A percentile compares a stretch with the other conserved stretches of the same genome.
Conservation (phyloP, 108 stramenopile species). For the Bacterosira constricta region DNA sequence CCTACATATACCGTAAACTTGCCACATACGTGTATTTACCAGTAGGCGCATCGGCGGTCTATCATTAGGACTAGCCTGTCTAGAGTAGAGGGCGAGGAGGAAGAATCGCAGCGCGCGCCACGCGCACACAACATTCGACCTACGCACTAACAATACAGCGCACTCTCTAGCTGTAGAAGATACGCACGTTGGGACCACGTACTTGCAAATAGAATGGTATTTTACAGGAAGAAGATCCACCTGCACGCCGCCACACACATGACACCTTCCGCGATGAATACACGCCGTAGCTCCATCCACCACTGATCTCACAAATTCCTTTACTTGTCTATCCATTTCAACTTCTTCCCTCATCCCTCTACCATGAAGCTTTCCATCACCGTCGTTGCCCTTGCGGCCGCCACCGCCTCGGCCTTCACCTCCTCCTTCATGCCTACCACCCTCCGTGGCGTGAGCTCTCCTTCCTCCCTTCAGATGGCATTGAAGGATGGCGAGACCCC, state of each 20-base stretch:
- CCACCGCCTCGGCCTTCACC: conserved; percentile 65
- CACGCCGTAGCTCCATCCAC: not conserved
- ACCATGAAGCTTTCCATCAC: conserved; percentile 69
- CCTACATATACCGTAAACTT: not conserved
- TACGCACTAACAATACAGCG: no score
- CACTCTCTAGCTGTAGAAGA: no score
- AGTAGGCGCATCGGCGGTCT: not conserved
- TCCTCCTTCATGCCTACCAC: conserved; percentile 46
- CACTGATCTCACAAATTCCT: not conserved
- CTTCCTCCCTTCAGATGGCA: conserved; percentile 72
- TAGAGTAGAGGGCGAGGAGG: no score
- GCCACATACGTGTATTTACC: not conserved
- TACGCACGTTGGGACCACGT: no score
- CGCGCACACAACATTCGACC: no score
- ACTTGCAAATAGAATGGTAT: no score
- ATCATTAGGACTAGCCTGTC: no score
- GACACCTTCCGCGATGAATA: not conserved
- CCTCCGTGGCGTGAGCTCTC: conserved; percentile 50
- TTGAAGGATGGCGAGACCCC: conserved; percentile 74
- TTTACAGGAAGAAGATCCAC: no score
- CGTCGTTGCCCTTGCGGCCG: conserved; percentile 54
- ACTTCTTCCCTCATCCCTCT: not conserved
- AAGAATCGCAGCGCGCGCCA: no score
- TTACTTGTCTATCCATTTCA: not conserved
- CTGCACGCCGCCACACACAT: not conserved